These are phyloP conservation scores for Coemansia erecta DNA, from an alignment of 192 early-diverging fungal genomes.

Conservation along the genomic window DNA sequence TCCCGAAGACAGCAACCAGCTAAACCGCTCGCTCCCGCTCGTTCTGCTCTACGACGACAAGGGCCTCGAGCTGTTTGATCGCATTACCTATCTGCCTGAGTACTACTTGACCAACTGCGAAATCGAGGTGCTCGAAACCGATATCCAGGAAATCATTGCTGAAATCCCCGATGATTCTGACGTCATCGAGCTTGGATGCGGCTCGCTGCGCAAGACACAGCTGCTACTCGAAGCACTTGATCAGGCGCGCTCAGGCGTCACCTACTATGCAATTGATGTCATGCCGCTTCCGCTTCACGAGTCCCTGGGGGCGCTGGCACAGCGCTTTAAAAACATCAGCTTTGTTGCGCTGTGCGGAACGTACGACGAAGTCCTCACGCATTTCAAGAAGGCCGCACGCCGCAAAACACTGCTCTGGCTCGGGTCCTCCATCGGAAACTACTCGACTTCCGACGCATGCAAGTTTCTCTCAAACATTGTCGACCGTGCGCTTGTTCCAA, in stretches of 20 bases:
- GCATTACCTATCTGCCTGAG: constrained; percentile 81
- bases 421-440: constrained; percentile 87
- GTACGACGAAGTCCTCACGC: constrained; percentile 79
- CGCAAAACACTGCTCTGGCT: constrained; percentile 85
- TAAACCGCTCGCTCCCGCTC: constrained; percentile 59
- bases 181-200: constrained; percentile 86
- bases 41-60: constrained; percentile 81
- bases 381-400: constrained; percentile 50
- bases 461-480: constrained; percentile 62
- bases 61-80: constrained; percentile 86
- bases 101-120: constrained; percentile 90
- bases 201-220: constrained; percentile 86
- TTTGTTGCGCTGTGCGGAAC: constrained; percentile 83
- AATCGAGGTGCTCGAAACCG: constrained; percentile 70
- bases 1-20: constrained; percentile 9
- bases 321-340: constrained; percentile 61
- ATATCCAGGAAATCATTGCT: constrained; percentile 61
- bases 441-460: constrained; percentile 61
- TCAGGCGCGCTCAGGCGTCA: constrained; percentile 57
- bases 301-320: constrained; percentile 66
- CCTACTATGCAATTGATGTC: constrained; percentile 90
- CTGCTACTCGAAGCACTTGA: constrained; percentile 76
- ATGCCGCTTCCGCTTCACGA: constrained; percentile 72
- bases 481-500: constrained; percentile 57
- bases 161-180: constrained; percentile 66